Evolutionary conservation across 2,329 filamentous ascomycete species (phyloP), one percentile per base, ranked within the genome.

Genomic region (Aspergillus cejpii): DNA sequence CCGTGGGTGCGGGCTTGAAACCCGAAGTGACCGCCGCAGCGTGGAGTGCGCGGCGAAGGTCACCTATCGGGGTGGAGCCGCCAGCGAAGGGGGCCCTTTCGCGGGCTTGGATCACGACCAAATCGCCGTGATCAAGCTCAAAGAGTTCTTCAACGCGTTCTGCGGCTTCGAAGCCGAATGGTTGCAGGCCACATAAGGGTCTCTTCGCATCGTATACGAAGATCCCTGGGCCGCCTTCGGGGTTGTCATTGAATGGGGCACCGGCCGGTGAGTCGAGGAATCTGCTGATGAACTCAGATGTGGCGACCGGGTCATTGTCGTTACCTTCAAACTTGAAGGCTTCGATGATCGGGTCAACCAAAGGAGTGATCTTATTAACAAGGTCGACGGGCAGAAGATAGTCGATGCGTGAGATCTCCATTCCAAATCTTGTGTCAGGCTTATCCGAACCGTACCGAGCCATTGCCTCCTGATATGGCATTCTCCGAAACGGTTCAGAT

Each of bases 361-460:
- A 67, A 1, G 79, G 73, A 0, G 84, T 84, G 43, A 96, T 85
- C 75, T 88, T 95, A 56, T 74, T 70, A 33, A 85, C 74, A 10
- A 95, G 83, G 45, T 84, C 75, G 5, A 68, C 59, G 6, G 80
- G 76, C 3, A 85, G 70, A 45, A 84, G 66, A 49, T 83, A 69
- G 15, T 84, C 80, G 29, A 95, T 73, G 1, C 73, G 73, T 41
- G 70, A 73, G 49, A 94, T 87, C 77, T 87, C 61, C 53, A 60
- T 82, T 1, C 79, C 78, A 28, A 90, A 84, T 14, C 92, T 80
- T 7, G 91, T 70, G 61, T 98, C 92, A 3, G 92, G 92, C 65
- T 98, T 98, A 66, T 98, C 92, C 3, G 81, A 85, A 8, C 92
- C 92, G 59, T 90, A 94, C 2, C 69, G 72, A 1, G 76, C 70